Percentiles rank a stretch among this genome's conserved stretches.
Conservation (phyloP, 1,139 yeast genomes). For the Wickerhamomyces sp. region DNA sequence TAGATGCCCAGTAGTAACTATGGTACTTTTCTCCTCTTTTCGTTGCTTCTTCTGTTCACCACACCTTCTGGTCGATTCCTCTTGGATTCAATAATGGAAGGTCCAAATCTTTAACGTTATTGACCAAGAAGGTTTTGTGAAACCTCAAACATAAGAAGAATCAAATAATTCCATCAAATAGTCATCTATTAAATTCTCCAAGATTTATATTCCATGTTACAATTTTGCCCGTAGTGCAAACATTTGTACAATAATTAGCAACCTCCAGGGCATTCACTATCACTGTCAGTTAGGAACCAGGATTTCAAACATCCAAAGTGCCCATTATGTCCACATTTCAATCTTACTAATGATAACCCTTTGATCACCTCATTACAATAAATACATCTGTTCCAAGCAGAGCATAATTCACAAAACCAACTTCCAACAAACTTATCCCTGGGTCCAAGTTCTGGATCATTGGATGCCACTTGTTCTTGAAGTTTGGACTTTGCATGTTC, state of each 20-base stretch:
- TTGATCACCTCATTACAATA: constrained; percentile 75
- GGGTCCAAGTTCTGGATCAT: constrained; percentile 12
- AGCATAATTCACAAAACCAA: constrained; percentile 84
- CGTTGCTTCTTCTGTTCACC: too few relatives aligned
- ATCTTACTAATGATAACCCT: constrained; percentile 62
- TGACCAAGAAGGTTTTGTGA: too few relatives aligned
- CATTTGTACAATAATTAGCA: too few relatives aligned
- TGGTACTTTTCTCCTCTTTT: too few relatives aligned
- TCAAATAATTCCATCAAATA: constrained; percentile 4
- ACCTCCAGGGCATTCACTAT: constrained; percentile 79
- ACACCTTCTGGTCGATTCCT: too few relatives aligned
- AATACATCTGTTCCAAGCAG: constrained; percentile 60
- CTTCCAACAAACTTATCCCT: constrained; percentile 43
- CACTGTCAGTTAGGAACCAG: constrained; percentile 68
- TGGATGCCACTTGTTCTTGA: constrained; percentile 17
- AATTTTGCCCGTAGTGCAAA: too few relatives aligned
- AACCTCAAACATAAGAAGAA: too few relatives aligned
- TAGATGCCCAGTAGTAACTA: too few relatives aligned
- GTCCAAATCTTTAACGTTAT: too few relatives aligned
- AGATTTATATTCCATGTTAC: too few relatives aligned
- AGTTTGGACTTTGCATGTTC: constrained; percentile 46
- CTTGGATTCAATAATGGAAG: too few relatives aligned
- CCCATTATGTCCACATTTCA: constrained; percentile 84
- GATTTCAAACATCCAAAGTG: constrained; percentile 74
- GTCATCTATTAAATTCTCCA: too few relatives aligned